Conservation (phyloP, 2,329 filamentous ascomycete species). For the Pseudohalonectria lignicola region DNA sequence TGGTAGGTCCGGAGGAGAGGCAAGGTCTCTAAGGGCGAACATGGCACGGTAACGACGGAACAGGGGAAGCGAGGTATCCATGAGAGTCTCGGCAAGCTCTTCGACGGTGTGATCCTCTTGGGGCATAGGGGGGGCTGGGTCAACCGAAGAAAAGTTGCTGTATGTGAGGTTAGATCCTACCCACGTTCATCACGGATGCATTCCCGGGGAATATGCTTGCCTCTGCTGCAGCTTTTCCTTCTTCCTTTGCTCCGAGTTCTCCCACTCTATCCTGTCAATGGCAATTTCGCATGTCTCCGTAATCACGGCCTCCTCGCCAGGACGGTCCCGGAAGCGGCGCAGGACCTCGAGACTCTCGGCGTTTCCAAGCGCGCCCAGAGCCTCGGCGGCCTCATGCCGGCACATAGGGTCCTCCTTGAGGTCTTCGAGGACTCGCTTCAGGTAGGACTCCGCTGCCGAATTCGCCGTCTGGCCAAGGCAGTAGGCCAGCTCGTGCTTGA, state of each 20-base stretch:
- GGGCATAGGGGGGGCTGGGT: conserved; percentile 83
- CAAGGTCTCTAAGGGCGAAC: conserved; percentile 92
- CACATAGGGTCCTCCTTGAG: conserved; percentile 86
- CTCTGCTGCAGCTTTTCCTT: conserved; percentile 71
- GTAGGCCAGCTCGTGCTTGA: conserved; percentile 96
- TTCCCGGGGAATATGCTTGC: too few species aligned
- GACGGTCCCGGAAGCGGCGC: conserved; percentile 60
- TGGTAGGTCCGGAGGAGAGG: conserved; percentile 81
- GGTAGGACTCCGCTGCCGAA: conserved; percentile 57
- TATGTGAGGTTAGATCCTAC: too few species aligned
- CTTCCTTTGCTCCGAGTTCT: conserved; percentile 61
- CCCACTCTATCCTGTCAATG: conserved; percentile 88
- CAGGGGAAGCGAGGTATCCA: conserved; percentile 68
- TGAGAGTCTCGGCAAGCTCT: conserved; percentile 63
- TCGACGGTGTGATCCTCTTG: conserved; percentile 59
- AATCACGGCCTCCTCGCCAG: conserved; percentile 69
- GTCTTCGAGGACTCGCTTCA: conserved; percentile 67
- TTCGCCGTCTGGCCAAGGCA: conserved; percentile 89
- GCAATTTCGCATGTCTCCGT: conserved; percentile 95
- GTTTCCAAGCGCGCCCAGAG: conserved; percentile 78
- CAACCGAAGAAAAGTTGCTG: conserved; percentile 91
- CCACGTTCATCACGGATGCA: too few species aligned
- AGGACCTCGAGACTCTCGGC: conserved; percentile 63
- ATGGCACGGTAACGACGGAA: conserved; percentile 95
- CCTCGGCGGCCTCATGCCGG: conserved; percentile 92